These are phyloP conservation scores for Aspergillus heteromorphus DNA, from an alignment of 495 filamentous ascomycete species.

Conservation along the genomic window DNA sequence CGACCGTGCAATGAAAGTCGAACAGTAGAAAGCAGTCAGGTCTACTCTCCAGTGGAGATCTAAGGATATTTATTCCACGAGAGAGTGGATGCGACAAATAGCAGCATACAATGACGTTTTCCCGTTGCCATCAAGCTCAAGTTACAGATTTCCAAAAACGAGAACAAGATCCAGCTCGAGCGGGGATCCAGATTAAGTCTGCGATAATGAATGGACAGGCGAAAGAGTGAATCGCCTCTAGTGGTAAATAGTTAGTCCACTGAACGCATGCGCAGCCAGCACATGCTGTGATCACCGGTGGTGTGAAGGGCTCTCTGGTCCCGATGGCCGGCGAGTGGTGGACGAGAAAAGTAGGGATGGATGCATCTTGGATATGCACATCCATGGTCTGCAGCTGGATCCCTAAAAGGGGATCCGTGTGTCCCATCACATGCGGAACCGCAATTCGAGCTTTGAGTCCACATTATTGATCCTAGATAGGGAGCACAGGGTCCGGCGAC, in stretches of 20 bases:
- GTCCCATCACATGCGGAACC: neutral
- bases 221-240: constrained; percentile 1
- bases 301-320: neutral
- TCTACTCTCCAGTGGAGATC: neutral
- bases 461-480: neutral
- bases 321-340: neutral
- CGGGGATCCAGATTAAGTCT: neutral
- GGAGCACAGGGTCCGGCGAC: neutral
- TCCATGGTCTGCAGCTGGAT: neutral
- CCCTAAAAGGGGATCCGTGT: neutral
- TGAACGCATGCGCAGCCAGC: constrained; percentile 6
- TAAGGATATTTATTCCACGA: neutral
- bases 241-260: constrained; percentile 3
- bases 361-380: neutral
- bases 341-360: neutral
- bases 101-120: neutral
- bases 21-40: neutral
- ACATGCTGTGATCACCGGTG: constrained; percentile 12
- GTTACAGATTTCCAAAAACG: neutral
- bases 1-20: neutral
- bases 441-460: neutral
- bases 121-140: neutral
- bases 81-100: neutral
- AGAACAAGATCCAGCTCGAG: neutral
- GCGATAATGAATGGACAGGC: constrained; percentile 2